Base-by-base conservation (phyloP, 768 basidiomycete genomes). In the Nidularia pulvinata region DNA sequence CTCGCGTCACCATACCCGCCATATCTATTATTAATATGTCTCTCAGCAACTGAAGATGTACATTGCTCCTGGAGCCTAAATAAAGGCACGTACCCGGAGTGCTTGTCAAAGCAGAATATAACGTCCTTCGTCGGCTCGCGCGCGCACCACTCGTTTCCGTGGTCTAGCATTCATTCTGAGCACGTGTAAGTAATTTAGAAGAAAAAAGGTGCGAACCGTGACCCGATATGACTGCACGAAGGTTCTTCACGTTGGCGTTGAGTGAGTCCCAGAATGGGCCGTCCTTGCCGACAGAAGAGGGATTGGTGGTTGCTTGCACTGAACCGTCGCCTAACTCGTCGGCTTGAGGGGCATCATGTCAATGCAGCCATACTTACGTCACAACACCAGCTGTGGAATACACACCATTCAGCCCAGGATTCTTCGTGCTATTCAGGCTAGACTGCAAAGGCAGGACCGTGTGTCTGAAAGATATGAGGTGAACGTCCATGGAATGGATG, bases 121-220 rank as follows among this genome's bases (percentile, higher is more conserved):
- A 87, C 77, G 39, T 81, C 69, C 55, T 83, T 82, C 3, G 74
- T 76, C 1, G 79, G 78, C 55, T 89, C 86, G n/a, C 86, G 81
- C 6, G 80, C 79, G 55, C 89, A 91, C 89, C 89, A 91, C 64
- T 90, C 88, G 54, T 91, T 78, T 1, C 89, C 89, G 57, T 91
- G 89, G 62, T 88, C 89, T 88, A 57, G 36, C 35, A 57, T 34
- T 30, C 19, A 39, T 13, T 10, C 1, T 25, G 19, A 53, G 5
- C 16, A 22, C 4, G 9, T n/a, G 30, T 14, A 36, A 3, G 10
- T 33, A 6, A 47, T n/a, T 36, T 47, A 9, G 37, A 52, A n/a
- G 7, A 33, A 34, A 39, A 45, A 25, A 32, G 46, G 52, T 16
- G 61, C 68, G 36, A 55, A 87, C 88, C 86, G 52, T 91, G 89